Percentiles rank a stretch among this genome's conserved stretches.
Conservation (phyloP, 164 flowering plant genomes). For the Magnolia kwangsiensis region DNA sequence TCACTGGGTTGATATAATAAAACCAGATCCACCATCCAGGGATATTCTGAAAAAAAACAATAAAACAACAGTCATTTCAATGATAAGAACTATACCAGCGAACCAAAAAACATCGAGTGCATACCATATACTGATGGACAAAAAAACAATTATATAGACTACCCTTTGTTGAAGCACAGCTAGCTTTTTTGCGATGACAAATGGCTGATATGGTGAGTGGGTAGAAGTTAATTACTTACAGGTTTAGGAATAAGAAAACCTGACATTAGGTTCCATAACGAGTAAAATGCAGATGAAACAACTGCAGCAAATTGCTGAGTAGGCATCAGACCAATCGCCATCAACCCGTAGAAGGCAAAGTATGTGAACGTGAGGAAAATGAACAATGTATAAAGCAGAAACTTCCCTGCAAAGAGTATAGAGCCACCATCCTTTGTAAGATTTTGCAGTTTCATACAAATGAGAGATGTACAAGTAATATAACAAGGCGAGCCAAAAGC, state of each 20-base stretch:
- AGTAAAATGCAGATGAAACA: conserved; percentile 79
- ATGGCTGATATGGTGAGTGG: neutral
- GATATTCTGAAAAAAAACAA: conserved; percentile 42
- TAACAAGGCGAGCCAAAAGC: neutral
- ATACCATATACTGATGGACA: too few relatives aligned
- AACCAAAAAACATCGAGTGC: too few relatives aligned
- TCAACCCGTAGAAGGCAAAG: conserved; percentile 88
- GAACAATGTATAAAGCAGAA: conserved; percentile 58
- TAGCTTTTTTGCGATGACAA: too few relatives aligned
- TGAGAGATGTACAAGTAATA: neutral
- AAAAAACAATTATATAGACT: too few relatives aligned
- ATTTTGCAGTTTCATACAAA: neutral
- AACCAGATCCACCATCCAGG: conserved; percentile 95
- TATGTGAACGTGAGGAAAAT: conserved; percentile 84
- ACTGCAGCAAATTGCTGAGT: conserved; percentile 71
- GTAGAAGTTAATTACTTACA: conserved; percentile 32
- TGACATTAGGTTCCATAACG: conserved; percentile 89
- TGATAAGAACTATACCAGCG: too few relatives aligned
- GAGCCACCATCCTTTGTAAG: neutral
- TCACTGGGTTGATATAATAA: conserved; percentile 70
- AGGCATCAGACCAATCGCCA: conserved; percentile 86
- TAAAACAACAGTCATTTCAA: too few relatives aligned
- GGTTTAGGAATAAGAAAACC: conserved; percentile 82
- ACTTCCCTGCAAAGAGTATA: conserved; percentile 53
- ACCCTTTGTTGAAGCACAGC: too few relatives aligned